Base-by-base conservation (phyloP, 1,139 yeast species). In the Yamadazyma taylorii region DNA sequence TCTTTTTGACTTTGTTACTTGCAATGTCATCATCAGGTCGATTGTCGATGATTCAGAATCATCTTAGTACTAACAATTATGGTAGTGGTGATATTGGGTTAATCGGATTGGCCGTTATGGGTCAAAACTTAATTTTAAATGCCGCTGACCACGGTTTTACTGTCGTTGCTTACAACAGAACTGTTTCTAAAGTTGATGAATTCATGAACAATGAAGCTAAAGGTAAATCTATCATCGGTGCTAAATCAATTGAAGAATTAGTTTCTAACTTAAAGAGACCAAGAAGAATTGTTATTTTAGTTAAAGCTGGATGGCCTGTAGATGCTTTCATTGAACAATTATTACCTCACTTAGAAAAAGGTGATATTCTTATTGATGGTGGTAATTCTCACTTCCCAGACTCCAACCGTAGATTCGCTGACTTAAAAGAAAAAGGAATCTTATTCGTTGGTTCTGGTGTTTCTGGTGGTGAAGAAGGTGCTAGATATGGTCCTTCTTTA, bases 391-490 rank as follows among this genome's bases (percentile, higher is more conserved):
- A 90, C 72, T 92, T 84, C 94, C 96, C 97, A 67, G 98, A 92
- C 73, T 69, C 97, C 43, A 89, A 89, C 85, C 89, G 98, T 75
- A 88, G 98, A 73, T 88, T 71, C 76, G 94, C 78, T 41, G 95
- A 88, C 60, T 81, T 92, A 66, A 82, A 86, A 69, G 71, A 69
- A 46, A 82, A 90, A 78, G 97, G 96, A 35, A 82, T 90, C 61
- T 75, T 82, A 52, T 92, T 89, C 58, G 98, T 92, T 50, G 98
- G 98, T 58, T 88, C 96, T 48, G 98, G 98, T 85, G 98, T 92
- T 50, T 92, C 97, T 56, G 98, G 98, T 73, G 98, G 98, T 77
- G 98, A 92, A 74, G 98, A 92, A 69, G 98, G 98, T 79, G 98
- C 98, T 58, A 88, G 98, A 75, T 79, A 86, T 69, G 98, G 98